Conservation (phyloP, 805 yeast genomes). For the Yamadazyma kitorensis region DNA sequence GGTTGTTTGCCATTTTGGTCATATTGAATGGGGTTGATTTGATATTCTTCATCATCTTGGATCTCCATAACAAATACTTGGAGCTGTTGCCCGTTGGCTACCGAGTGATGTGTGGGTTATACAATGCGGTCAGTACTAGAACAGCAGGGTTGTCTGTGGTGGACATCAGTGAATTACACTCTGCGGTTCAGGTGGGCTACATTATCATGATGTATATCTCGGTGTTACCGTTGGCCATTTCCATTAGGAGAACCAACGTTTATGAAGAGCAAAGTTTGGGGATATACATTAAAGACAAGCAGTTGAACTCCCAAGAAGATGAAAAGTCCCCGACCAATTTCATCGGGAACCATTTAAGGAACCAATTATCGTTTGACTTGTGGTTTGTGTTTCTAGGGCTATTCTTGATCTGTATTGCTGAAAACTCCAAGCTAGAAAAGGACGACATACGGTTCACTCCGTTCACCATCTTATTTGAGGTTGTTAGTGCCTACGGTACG, state of each 20-base stretch:
- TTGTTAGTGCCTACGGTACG: slow-evolving; percentile 93
- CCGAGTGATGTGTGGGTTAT: slow-evolving; percentile 76
- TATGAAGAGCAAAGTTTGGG: slow-evolving; percentile 97
- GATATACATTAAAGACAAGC: slow-evolving; percentile 53
- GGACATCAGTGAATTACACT: slow-evolving; percentile 67
- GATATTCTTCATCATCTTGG: slow-evolving; percentile 75
- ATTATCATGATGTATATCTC: slow-evolving; percentile 98
- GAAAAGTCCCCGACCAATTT: slow-evolving; percentile 55
- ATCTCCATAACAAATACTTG: slow-evolving; percentile 54
- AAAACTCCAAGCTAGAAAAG: slow-evolving; percentile 57
- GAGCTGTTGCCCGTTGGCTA: slow-evolving; percentile 60
- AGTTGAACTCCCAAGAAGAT: slow-evolving; percentile 19
- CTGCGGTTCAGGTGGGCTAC: slow-evolving; percentile 91
- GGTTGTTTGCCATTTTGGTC: slow-evolving; percentile 77
- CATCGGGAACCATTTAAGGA: slow-evolving; percentile 83
- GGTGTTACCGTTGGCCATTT: slow-evolving; percentile 92
- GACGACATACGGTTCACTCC: slow-evolving; percentile 52
- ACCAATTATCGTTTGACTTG: slow-evolving; percentile 88
- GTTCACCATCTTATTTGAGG: slow-evolving; percentile 78
- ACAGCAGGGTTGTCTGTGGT: slow-evolving; percentile 89
- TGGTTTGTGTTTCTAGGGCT: slow-evolving; percentile 91
- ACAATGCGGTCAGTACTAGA: slow-evolving; percentile 88
- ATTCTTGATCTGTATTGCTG: slow-evolving; percentile 84
- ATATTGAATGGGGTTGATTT: slow-evolving; percentile 74
- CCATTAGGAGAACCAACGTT: slow-evolving; percentile 94